Base-by-base conservation (phyloP, 192 early-diverging fungal species). In the Backusella liffmaniae region DNA sequence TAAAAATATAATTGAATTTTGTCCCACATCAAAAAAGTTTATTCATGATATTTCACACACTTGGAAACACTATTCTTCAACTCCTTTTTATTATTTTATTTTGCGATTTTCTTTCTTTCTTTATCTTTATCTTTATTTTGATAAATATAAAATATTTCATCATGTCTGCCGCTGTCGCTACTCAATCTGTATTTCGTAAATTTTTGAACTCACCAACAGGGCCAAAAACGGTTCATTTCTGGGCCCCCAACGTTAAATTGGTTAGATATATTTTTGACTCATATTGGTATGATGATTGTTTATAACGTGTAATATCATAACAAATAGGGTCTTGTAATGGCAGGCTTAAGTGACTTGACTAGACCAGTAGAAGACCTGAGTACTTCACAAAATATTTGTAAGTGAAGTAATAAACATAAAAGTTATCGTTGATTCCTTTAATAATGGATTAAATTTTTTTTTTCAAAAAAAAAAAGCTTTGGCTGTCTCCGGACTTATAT, bases 201-300 rank as follows among this genome's bases (percentile, higher is more conserved):
- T 96, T 96, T 84, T 79, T 85, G 77, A 92, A 92, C 79, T 90
- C 88, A 32, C 91, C 92, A 15, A 91, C 91, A 34, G 87, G 85
- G 69, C 98, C 98, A 75, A 97, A 96, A 86, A 99, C 98, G 42
- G 91, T 99, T 79, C 94, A 96, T 82, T 99, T 99, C 80, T 99
- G 98, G 98, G 98, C 96, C 0, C 98, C 98, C 41, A 83, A 90
- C 56, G 89, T 89, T 84, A 96, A 96, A 92, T 94, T 93, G 94
- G 92, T 92, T 69, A 32, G 23, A 21, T 41, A 39, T 29, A 30
- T 49, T 71, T 49, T 32, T 49, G 8, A 10, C 30, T 70, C 3
- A 44, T 70, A 21, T 41, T 23, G 8, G 21, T 13, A 8, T 23
- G 10, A 42, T 44, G 4, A 10, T 23, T n/a, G 66, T 4, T 67